Conservation (phyloP, 257 asterid genomes). For the Cinchona pubescens region DNA sequence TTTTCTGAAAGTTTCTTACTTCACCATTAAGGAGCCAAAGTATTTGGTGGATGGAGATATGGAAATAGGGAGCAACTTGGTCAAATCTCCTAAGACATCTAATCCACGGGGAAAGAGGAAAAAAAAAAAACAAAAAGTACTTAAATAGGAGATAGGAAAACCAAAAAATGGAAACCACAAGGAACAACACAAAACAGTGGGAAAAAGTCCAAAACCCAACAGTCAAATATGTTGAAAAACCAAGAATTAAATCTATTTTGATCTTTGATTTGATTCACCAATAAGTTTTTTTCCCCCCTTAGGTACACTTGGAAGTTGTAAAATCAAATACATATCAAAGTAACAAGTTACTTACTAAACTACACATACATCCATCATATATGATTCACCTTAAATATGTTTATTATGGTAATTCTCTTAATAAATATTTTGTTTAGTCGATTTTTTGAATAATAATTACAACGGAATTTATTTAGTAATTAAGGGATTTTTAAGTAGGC, state of each 20-base stretch:
- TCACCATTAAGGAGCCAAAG: background rate
- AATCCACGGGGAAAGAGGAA: background rate
- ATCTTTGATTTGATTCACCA: background rate
- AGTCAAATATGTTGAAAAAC: background rate
- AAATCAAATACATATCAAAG: too few relatives aligned
- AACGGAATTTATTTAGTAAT: too few relatives aligned
- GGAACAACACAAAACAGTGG: background rate
- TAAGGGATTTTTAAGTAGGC: background rate
- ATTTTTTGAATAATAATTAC: too few relatives aligned
- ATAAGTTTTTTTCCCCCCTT: too few relatives aligned
- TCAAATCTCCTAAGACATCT: background rate
- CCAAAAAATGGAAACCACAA: background rate
- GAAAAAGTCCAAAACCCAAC: background rate
- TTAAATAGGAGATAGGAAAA: background rate
- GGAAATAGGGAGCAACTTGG: background rate
- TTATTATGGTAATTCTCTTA: too few relatives aligned
- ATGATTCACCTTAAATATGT: too few relatives aligned
- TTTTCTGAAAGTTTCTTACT: conserved; percentile 1
- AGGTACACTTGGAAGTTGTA: too few relatives aligned
- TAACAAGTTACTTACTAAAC: too few relatives aligned
- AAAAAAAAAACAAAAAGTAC: background rate
- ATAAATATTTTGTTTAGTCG: background rate
- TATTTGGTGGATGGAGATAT: background rate
- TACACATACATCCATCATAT: too few relatives aligned
- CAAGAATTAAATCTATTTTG: background rate